These are phyloP conservation scores for Kuraishia piskuri DNA, from an alignment of 805 yeast species.

Conservation along the genomic window DNA sequence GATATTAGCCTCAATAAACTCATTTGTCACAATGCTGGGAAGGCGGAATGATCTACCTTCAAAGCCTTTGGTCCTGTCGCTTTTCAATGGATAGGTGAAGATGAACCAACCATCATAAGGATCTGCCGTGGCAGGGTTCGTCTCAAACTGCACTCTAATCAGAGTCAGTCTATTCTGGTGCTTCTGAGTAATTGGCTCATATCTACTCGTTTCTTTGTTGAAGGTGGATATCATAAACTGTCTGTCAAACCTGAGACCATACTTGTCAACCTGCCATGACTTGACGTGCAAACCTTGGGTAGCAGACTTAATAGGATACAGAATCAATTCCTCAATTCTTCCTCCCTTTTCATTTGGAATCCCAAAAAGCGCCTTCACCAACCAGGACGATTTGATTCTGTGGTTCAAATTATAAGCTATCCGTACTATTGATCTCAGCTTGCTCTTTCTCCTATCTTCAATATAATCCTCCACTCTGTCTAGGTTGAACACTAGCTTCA, in stretches of 20 bases:
- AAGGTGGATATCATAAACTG: conserved; percentile 16
- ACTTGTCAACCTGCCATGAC: conserved; percentile 13
- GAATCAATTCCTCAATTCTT: conserved; percentile 4
- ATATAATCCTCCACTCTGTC: background rate
- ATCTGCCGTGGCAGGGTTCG: conserved; percentile 1
- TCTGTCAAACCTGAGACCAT: conserved; percentile 17
- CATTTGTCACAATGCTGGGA: conserved; percentile 12
- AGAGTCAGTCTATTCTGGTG: conserved; percentile 12
- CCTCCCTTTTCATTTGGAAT: conserved; percentile 1
- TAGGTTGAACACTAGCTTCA: background rate
- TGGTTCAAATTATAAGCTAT: background rate
- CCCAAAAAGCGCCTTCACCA: background rate
- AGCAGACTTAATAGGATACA: conserved; percentile 18
- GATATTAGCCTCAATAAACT: conserved; percentile 1
- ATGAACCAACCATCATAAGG: conserved; percentile 7
- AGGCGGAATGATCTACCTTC: conserved; percentile 4
- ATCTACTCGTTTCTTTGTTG: conserved; percentile 8
- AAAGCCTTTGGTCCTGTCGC: conserved; percentile 2
- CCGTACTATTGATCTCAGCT: background rate
- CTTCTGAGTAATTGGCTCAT: conserved; percentile 12
- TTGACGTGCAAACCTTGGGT: conserved; percentile 14
- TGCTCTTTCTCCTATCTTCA: background rate
- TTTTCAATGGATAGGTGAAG: conserved; percentile 10
- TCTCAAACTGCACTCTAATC: conserved; percentile 9
- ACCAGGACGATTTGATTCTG: background rate